These are phyloP conservation scores for Erythrobasidium yunnanense DNA, from an alignment of 768 basidiomycete species.

Conservation along the genomic window DNA sequence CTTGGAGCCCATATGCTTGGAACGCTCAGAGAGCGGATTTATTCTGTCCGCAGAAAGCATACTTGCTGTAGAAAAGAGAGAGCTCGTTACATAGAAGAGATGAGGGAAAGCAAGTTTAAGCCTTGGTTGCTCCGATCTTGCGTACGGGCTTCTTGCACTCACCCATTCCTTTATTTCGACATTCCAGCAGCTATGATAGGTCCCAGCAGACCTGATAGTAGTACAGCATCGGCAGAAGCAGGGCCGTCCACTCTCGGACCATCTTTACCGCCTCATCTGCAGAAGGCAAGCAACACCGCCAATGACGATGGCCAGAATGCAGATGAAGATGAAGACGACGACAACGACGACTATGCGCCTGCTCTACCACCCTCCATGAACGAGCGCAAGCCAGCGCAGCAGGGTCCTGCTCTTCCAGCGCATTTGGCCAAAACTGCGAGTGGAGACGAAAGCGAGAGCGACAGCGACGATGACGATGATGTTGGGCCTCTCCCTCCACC, in stretches of 20 bases:
- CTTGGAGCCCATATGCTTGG: too few species aligned
- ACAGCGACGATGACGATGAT: constrained; percentile 53
- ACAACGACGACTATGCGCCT: constrained; percentile 18
- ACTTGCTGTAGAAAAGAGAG: too few species aligned
- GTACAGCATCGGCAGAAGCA: neutral
- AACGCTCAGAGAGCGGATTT: too few species aligned
- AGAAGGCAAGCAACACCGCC: too few species aligned
- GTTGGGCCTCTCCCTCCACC: constrained; percentile 73
- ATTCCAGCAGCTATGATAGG: too few species aligned
- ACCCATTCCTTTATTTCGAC: too few species aligned
- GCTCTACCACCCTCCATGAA: constrained; percentile 10
- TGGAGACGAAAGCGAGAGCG: neutral
- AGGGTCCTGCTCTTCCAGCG: constrained; percentile 9
- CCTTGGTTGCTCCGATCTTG: too few species aligned
- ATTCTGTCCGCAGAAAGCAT: too few species aligned
- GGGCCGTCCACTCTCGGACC: neutral
- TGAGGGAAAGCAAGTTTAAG: too few species aligned
- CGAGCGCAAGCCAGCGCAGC: neutral
- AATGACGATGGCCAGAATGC: neutral
- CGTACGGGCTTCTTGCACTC: too few species aligned
- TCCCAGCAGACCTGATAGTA: neutral
- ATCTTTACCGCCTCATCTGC: neutral
- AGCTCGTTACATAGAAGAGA: too few species aligned
- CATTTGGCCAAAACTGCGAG: neutral
- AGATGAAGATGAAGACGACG: constrained; percentile 13